Evolutionary conservation across 768 basidiomycete species (phyloP).

Genomic region (Polyporus arcularius): DNA sequence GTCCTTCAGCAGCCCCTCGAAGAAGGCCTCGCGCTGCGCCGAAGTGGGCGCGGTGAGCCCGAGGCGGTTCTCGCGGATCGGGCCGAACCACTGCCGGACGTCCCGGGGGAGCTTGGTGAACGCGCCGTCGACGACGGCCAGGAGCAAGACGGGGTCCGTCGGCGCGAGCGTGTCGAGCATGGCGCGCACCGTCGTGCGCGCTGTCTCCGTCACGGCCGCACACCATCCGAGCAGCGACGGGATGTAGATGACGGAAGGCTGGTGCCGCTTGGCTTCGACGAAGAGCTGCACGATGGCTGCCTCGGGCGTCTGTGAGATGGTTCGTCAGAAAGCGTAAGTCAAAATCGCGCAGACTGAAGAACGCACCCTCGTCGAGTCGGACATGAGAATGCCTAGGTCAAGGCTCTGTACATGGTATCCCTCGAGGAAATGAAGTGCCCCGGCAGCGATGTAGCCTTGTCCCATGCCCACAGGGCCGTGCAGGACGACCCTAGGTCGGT

Average conservation of each 20-base stretch:
- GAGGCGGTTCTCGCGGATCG: constrained; percentile 73
- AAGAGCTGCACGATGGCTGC: constrained; percentile 94
- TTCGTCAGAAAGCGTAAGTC: not conserved
- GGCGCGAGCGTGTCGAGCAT: constrained; percentile 91
- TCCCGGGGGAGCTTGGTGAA: constrained; percentile 74
- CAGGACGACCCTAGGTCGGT: constrained; percentile 85
- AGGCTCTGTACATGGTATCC: constrained; percentile 94
- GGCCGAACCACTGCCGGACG: constrained; percentile 91
- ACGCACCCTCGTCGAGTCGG: constrained; percentile 86
- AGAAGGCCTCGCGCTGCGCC: constrained; percentile 72
- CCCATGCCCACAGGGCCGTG: constrained; percentile 87
- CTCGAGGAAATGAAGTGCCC: constrained; percentile 90
- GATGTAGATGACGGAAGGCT: constrained; percentile 94
- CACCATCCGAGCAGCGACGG: constrained; percentile 89
- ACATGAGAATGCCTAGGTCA: constrained; percentile 85
- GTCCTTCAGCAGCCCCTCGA: constrained; percentile 68
- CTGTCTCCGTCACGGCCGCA: constrained; percentile 78
- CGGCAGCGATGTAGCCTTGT: constrained; percentile 86
- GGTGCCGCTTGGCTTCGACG: constrained; percentile 94
- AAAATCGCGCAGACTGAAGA: not conserved
- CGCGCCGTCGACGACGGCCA: constrained; percentile 84
- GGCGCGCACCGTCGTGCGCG: constrained; percentile 81
- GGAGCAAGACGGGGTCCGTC: constrained; percentile 89
- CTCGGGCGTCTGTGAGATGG: constrained; percentile 67
- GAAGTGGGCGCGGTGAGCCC: constrained; percentile 52